Evolutionary conservation across 2,329 filamentous ascomycete genomes (phyloP), one percentile per base, ranked within the genome.

Genomic region (Apiospora saccharicola): DNA sequence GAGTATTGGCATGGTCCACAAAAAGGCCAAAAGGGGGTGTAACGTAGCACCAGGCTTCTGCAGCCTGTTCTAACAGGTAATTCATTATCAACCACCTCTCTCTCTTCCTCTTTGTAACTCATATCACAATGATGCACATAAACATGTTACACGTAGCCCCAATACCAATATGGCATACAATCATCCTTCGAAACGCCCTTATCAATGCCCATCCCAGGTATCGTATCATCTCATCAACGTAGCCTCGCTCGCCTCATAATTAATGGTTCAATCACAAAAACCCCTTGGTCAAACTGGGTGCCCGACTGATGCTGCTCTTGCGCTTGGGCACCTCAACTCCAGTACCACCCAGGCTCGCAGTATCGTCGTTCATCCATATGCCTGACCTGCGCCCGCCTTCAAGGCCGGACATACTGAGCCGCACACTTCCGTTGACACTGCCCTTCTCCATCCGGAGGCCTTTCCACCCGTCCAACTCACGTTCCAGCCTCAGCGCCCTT

Each of bases 381-480:
- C 78, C 81, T 43, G 78, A 79, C 75, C 79, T 78, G 61, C 80
- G 79, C 10, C 75, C 77, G 14, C 76, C 74, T 12, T 79, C 78
- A 13, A 78, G 49, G 6, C 72, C 75, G 5, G 78, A 77, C 22
- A 77, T 79, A 34, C 79, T 76, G 41, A 80, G 75, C 22, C 78
- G 72, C 24, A 79, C 71, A 72, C 77, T 78, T 24, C 67, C 75
- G 67, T 76, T 79, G 4, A 78, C 77, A 70, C 77, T 77, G 13
- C 83, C 84, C 81, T 88, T 91, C 78, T 95, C 93, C 74, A 90
- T 85, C 46, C 93, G 87, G 41, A 95, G 83, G 75, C 92, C 94
- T 81, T 96, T 97, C 90, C 92, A 94, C 2, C 90, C 91, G 76
- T 97, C 95, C 12, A 98, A 83, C 82, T 98, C 96, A 68, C 95